Evolutionary conservation across 495 filamentous ascomycete species (phyloP), one percentile per base, ranked within the genome.

Genomic region (Lasiosphaeria hispida): DNA sequence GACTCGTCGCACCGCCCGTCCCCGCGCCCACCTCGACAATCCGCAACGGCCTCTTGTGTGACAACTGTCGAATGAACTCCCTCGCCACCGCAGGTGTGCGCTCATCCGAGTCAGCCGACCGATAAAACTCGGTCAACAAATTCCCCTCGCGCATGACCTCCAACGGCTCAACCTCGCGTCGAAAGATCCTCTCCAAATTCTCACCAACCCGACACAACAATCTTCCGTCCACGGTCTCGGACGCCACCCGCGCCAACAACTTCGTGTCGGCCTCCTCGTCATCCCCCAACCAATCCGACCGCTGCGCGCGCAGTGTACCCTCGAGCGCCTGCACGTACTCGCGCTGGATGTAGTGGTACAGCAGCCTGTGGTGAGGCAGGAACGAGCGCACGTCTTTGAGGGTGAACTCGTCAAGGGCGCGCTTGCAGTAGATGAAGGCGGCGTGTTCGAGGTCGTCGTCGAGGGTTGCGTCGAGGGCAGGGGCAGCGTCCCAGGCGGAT

Each of bases 1-100:
- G 42, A 11, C 48, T 45, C 0, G 78, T 79, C 0, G 64, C 57
- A n/a, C 68, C 69, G 9, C 77, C 79, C 15, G 70, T 75, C 11
- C 69, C 71, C 14, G 69, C 74, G 13, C 77, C 77, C 37, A 79
- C 70, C 55, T 81, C 79, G 4, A 82, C 64, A 39, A 77, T 66
- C n/a, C 64, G 66, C 47, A 75, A 34, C 13, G 73, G 67, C 35
- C 68, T 65, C 55, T 75, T 74, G 48, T 60, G 61, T 1, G 57
- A 33, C 42, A 67, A 34, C 0, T 44, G 50, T 13, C 44, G 48
- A 5, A 48, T 37, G 51, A 48, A 66, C n/a, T 50, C 60, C 13
- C 50, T 60, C 23, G 7, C 63, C 47, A 14, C 37, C 33, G 41
- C 60, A 38, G 59, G 18, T 9, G 38, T 10, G 14, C n/a, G 55